Evolutionary conservation across 768 basidiomycete species (phyloP), one percentile per base, ranked within the genome.

Genomic region (Suillus hirtellus): DNA sequence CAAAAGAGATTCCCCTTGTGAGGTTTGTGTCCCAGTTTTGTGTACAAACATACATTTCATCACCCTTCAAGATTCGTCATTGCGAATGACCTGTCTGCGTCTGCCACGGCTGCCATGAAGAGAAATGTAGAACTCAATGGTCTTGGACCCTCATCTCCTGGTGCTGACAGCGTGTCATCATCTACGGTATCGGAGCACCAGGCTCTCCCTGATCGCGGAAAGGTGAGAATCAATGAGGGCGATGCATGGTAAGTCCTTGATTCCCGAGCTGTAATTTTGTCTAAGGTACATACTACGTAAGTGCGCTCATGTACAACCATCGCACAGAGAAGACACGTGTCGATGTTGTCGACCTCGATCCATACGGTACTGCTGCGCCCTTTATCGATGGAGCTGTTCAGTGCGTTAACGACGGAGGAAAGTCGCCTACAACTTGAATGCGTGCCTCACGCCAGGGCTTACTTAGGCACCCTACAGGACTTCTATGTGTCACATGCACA

Each of bases 361-460:
- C 97, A 0, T 99, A 99, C 70, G 97, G 97, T 1, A 96, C 95
- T 10, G 97, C 97, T 0, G 90, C 95, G 4, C 97, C 96, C 2
- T 99, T 99, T 73, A 89, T 99, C 34, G 97, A 99, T 69, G 89
- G 89, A 24, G 95, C 96, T 0, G 88, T 99, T 17, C 95, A 98
- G 69, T 87, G 86, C 63, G 81, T 97, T 10, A 85, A 86, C 38
- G 95, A 96, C 67, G 95, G 92, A 73, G 96, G 96, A 89, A 64
- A 68, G 82, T 72, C 17, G 35, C 35, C 35, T 37, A 37, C 35
- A n/a, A 38, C 14, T 37, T 17, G 21, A 21, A 61, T 60, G 37
- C 14, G 1, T n/a, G 1, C 31, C 11, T 31, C 15, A 4, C 17
- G 42, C 55, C 27, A 54, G 49, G 44, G 52, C 63, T 63, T 50